A percentile compares a stretch with the other conserved stretches of the same genome.
These are phyloP conservation scores for Dalbergia cultrata DNA, from an alignment of 306 rosid species.

Conservation along the genomic window DNA sequence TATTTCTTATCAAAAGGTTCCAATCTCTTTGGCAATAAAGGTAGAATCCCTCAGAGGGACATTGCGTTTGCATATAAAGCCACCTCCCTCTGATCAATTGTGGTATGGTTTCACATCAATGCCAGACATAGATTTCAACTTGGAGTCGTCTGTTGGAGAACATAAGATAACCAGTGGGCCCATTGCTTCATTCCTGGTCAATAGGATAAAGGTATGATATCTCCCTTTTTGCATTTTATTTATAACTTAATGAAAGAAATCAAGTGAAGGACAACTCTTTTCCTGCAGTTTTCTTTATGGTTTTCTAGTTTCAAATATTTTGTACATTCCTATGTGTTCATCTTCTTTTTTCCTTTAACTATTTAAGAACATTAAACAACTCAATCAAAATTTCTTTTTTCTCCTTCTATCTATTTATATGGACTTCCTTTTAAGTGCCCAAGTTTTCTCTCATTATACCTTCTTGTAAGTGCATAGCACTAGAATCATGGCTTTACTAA, in stretches of 20 bases:
- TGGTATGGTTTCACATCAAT: conserved; percentile 94
- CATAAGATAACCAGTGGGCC: conserved; percentile 77
- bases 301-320: conserved; percentile 30
- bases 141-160: conserved; percentile 90
- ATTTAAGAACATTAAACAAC: background rate
- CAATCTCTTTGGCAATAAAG: conserved; percentile 83
- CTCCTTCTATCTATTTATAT: conserved; percentile 1
- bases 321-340: background rate
- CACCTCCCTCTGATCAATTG: conserved; percentile 96
- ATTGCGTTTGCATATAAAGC: conserved; percentile 88
- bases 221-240: conserved; percentile 33
- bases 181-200: conserved; percentile 65
- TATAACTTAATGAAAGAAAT: conserved; percentile 25
- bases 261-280: background rate
- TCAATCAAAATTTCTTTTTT: background rate
- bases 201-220: conserved; percentile 78
- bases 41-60: conserved; percentile 84
- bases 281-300: background rate
- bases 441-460: conserved; percentile 30
- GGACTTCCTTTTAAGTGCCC: conserved; percentile 6
- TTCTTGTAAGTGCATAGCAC: conserved; percentile 1
- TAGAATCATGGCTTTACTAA: conserved; percentile 11
- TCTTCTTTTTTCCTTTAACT: background rate
- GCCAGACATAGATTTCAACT: conserved; percentile 83
- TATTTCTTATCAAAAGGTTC: conserved; percentile 70